Conservation (phyloP, 2,329 filamentous ascomycete species). For the Beauveria sp. region DNA sequence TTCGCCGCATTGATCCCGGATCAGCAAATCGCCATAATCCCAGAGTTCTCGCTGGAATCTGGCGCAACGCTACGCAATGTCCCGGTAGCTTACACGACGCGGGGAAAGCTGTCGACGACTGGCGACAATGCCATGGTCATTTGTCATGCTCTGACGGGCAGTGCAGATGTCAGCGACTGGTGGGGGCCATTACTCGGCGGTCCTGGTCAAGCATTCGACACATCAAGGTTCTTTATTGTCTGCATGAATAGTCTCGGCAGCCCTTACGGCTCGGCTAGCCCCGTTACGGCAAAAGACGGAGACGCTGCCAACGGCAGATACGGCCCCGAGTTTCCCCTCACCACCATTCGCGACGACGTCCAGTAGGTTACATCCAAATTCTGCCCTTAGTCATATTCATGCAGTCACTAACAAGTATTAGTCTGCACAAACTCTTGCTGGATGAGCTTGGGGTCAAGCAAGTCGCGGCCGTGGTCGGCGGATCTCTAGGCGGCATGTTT, state of each 20-base stretch:
- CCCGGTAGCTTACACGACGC: conserved; percentile 59
- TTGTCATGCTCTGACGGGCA: conserved; percentile 80
- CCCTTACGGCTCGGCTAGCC: conserved; percentile 81
- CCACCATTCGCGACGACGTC: conserved; percentile 92
- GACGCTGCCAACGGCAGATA: conserved; percentile 68
- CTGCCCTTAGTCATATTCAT: background rate
- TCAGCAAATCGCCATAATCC: conserved; percentile 79
- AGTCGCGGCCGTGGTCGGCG: conserved; percentile 71
- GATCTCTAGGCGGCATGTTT: conserved; percentile 83
- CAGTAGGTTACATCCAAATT: conserved; percentile 50
- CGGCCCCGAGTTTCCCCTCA: conserved; percentile 92
- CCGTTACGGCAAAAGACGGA: conserved; percentile 81
- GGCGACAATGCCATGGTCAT: conserved; percentile 65
- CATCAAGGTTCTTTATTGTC: conserved; percentile 74
- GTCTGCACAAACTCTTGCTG: conserved; percentile 70
- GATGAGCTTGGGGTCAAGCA: conserved; percentile 75
- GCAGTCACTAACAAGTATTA: conserved; percentile 25
- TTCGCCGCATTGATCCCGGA: conserved; percentile 80
- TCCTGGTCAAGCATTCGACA: conserved; percentile 71
- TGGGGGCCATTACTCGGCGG: conserved; percentile 79
- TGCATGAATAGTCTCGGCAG: conserved; percentile 82
- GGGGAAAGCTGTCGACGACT: conserved; percentile 50
- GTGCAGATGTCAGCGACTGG: conserved; percentile 79
- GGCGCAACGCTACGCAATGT: conserved; percentile 75
- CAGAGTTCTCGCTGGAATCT: conserved; percentile 87